Percentiles rank a stretch among this genome's conserved stretches.
Evolutionary conservation across 2,329 filamentous ascomycete genomes (phyloP).

Genomic region (Hymenoscyphus albidus): DNA sequence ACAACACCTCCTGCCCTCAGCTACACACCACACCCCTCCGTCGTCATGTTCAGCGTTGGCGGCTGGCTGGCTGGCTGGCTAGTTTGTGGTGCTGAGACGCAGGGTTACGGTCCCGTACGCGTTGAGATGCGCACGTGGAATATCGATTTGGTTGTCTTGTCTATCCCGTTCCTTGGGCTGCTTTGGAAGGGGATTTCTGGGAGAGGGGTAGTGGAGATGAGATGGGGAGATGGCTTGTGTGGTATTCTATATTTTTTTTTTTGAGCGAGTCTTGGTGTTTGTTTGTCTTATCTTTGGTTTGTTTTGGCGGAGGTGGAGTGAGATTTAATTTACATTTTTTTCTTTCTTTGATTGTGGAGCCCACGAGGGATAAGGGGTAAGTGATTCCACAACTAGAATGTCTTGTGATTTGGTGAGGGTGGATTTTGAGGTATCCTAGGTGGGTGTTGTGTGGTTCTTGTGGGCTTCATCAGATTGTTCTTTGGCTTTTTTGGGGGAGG

Average conservation of each 20-base stretch:
- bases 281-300: not conserved
- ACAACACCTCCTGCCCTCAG: not conserved
- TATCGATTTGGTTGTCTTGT: not conserved
- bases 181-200: not conserved
- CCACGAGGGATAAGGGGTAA: not conserved
- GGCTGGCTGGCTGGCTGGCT: no score
- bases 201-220: not conserved
- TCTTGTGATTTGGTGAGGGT: no score
- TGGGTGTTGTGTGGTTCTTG: no score
- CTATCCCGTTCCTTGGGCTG: not conserved
- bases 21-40: not conserved
- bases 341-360: not conserved
- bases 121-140: not conserved
- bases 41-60: not conserved
- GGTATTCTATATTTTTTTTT: not conserved
- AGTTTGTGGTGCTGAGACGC: not conserved
- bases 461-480: no score
- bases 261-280: not conserved
- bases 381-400: no score
- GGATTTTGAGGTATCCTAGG: no score
- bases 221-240: not conserved
- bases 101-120: not conserved
- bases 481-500: no score
- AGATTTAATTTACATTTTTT: no score
- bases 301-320: not conserved